Conservation (phyloP, 2,329 filamentous ascomycete genomes). For the Neofusicoccum kwambonambiense region DNA sequence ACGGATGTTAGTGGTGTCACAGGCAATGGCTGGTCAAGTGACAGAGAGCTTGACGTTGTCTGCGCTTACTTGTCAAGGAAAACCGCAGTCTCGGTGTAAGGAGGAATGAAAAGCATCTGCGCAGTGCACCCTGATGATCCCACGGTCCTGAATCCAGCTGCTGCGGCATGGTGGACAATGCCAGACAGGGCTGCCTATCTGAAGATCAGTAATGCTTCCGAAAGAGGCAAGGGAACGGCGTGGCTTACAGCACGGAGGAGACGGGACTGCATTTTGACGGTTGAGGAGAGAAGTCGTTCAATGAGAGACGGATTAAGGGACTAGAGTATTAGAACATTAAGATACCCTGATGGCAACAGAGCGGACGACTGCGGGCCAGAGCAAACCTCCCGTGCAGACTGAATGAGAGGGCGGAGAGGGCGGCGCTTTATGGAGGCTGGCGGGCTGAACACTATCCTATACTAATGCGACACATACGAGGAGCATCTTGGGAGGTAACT, state of each 20-base stretch:
- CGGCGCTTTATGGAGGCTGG: not conserved
- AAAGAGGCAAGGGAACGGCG: not conserved
- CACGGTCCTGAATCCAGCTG: conserved; percentile 20
- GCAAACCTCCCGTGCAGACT: not conserved
- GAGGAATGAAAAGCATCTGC: conserved; percentile 21
- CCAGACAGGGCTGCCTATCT: not conserved
- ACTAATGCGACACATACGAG: not conserved
- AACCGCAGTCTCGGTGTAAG: conserved; percentile 20
- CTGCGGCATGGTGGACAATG: conserved; percentile 9
- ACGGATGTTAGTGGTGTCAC: too few species aligned
- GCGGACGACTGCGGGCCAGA: not conserved
- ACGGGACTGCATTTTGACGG: not conserved
- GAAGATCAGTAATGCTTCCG: not conserved
- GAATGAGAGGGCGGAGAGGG: not conserved
- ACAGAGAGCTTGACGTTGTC: too few species aligned
- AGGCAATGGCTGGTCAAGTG: too few species aligned
- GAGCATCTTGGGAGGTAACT: not conserved
- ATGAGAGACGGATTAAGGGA: not conserved
- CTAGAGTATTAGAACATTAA: too few species aligned
- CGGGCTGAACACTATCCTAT: not conserved
- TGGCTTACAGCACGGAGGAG: not conserved
- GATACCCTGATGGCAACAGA: not conserved
- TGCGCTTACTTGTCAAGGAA: conserved; percentile 21
- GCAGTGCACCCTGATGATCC: conserved; percentile 20
- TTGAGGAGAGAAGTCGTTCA: not conserved